Conservation (phyloP, 2,329 filamentous ascomycete species). For the Xylariaceae sp. region DNA sequence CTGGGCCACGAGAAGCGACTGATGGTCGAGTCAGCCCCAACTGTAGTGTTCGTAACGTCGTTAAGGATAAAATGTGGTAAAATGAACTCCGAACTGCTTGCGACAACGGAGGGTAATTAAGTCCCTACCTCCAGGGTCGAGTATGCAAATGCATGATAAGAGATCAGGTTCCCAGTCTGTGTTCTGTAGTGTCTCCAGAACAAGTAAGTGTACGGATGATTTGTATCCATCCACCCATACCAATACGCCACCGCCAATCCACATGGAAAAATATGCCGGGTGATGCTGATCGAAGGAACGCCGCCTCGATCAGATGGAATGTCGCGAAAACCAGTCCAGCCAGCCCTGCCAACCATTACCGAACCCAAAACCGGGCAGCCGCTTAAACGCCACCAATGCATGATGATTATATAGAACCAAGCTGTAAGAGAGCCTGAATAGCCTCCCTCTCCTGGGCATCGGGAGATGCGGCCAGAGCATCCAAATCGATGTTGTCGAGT, state of each 20-base stretch:
- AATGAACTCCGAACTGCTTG: slow-evolving; percentile 22
- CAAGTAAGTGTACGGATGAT: slow-evolving; percentile 10
- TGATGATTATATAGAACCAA: slow-evolving; percentile 69
- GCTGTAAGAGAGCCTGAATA: slow-evolving; percentile 73
- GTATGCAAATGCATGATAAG: slow-evolving; percentile 20
- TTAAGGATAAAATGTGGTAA: slow-evolving; percentile 14
- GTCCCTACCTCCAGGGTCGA: slow-evolving; percentile 18
- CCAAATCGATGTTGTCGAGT: slow-evolving; percentile 47
- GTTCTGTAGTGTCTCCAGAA: slow-evolving; percentile 9
- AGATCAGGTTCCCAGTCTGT: slow-evolving; percentile 11
- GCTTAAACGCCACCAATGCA: slow-evolving; percentile 53
- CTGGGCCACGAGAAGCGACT: slow-evolving; percentile 5
- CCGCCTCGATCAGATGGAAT: slow-evolving; percentile 22
- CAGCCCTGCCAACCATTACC: slow-evolving; percentile 21
- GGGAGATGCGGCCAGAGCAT: slow-evolving; percentile 46
- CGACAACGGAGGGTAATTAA: slow-evolving; percentile 15
- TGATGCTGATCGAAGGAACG: slow-evolving; percentile 23
- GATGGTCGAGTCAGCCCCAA: slow-evolving; percentile 11
- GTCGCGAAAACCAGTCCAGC: slow-evolving; percentile 21
- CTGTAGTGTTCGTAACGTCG: slow-evolving; percentile 22
- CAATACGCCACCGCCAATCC: slow-evolving; percentile 19
- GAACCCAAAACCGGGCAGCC: slow-evolving; percentile 15
- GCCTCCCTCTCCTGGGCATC: slow-evolving; percentile 76
- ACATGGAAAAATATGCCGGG: slow-evolving; percentile 15
- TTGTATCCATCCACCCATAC: slow-evolving; percentile 8